phyloP scores from a whole-genome alignment of 2,329 filamentous ascomycete species.

The Apiospora kogelbergensis region DNA sequence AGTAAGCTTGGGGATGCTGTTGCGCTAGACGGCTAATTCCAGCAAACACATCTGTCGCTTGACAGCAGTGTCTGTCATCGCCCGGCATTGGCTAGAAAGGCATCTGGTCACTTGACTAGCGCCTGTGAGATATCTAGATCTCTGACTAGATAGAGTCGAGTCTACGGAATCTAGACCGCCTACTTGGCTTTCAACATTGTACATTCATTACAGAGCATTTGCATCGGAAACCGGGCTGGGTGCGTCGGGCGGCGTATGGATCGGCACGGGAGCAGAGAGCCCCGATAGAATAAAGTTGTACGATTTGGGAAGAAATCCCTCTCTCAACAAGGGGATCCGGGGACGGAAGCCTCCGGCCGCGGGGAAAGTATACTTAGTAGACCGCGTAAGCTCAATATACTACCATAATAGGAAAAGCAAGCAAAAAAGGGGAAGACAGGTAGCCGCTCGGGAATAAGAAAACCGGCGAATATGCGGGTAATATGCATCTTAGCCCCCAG shows the following conservation, averaged over 20 bases:
- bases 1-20: constrained; percentile 1
- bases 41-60: no score
- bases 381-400: neutral
- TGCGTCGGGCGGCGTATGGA: neutral
- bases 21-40: neutral
- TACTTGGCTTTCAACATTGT: neutral
- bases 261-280: neutral
- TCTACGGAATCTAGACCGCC: neutral
- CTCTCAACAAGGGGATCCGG: constrained; percentile 1
- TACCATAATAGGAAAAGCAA: neutral
- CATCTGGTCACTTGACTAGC: neutral
- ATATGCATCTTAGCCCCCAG: neutral
- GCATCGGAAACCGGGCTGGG: neutral
- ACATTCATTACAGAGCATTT: neutral
- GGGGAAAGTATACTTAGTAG: neutral
- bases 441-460: neutral
- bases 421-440: neutral
- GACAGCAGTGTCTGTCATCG: neutral
- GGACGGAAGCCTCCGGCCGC: neutral
- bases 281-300: neutral
- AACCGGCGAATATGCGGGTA: neutral
- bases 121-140: neutral
- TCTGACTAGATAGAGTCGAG: neutral
- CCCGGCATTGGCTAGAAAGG: neutral
- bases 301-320: neutral